Base-by-base conservation (phyloP, 2,329 filamentous ascomycete species). In the Phialocephala sp. region DNA sequence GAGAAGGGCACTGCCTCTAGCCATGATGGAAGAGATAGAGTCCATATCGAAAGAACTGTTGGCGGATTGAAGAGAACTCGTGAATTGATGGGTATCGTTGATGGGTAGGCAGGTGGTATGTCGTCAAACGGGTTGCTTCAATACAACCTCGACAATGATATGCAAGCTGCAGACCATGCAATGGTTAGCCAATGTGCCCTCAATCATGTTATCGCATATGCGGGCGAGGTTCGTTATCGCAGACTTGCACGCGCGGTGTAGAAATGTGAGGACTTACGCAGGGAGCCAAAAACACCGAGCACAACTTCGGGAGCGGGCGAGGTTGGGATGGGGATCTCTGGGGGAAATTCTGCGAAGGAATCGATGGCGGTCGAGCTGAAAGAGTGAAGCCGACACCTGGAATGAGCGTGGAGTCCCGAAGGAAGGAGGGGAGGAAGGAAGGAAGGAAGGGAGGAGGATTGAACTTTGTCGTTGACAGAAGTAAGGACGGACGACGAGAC, bases 381-480 rank as follows among this genome's bases (percentile, higher is more conserved):
- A 76, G 79, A 81, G 76, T 80, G 79, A 80, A 80, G 78, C 77
- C 75, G 78, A 76, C 69, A 72, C 77, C 72, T 74, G 71, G 72
- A 76, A 78, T 60, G 73, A 76, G 70, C 64, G 75, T 76, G 65
- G 50, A 62, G 65, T 76, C 75, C 74, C 74, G 73, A 75, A 75
- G 71, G 74, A 76, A 74, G 69, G 70, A 72, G 68, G 63, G 60
- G 64, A 43, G 50, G 62, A 59, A 22, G 50, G 36, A 50, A 24
- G 61, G n/a, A 59, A 39, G 36, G 63, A 55, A 41, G 52, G 36
- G 39, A 41, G 24, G 59, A 61, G 50, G 50, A 20, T 54, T 54
- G 50, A 54, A 54, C 50, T 54, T 52, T 54, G 50, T 54, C 50
- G 50, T 18, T 18, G n/a, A n/a, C 41, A 24, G 27, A 39, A 27